phyloP scores from a whole-genome alignment of 768 basidiomycete genomes.

The Leccinum truebloodii region DNA sequence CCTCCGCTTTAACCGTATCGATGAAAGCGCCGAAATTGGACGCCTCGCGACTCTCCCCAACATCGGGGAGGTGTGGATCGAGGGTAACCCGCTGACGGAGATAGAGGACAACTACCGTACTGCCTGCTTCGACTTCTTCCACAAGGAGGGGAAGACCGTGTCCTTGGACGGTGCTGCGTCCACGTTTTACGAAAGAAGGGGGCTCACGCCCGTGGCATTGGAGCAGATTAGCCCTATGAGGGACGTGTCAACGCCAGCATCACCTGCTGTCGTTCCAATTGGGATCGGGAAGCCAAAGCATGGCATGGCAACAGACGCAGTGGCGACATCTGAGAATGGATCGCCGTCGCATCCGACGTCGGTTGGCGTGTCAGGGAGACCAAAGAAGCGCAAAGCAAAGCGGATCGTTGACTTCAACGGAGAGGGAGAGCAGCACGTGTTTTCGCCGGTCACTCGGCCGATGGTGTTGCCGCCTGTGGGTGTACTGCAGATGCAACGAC shows the following conservation, averaged over 20 bases:
- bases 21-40: constrained; percentile 84
- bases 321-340: constrained; percentile 21
- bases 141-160: constrained; percentile 77
- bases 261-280: constrained; percentile 64
- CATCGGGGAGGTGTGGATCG: constrained; percentile 78
- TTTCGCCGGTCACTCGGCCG: constrained; percentile 21
- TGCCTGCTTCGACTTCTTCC: constrained; percentile 81
- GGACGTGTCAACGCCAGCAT: constrained; percentile 49
- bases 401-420: constrained; percentile 79
- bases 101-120: constrained; percentile 70
- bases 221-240: constrained; percentile 55
- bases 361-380: constrained; percentile 44
- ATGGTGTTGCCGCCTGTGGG: constrained; percentile 4
- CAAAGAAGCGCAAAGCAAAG: constrained; percentile 62
- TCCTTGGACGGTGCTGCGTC: constrained; percentile 74
- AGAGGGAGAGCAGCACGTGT: constrained; percentile 39
- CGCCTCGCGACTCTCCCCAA: constrained; percentile 79
- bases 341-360: constrained; percentile 42
- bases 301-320: constrained; percentile 25
- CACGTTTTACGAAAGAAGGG: constrained; percentile 69
- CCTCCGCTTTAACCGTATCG: constrained; percentile 73
- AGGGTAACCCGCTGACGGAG: constrained; percentile 81
- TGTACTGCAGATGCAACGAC: constrained; percentile 3
- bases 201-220: constrained; percentile 48
- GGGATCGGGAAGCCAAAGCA: constrained; percentile 33